Percentiles rank a stretch among this genome's conserved stretches.
Evolutionary conservation across 2,329 filamentous ascomycete genomes (phyloP).

Genomic region (Ophiostoma novo-ulmi): DNA sequence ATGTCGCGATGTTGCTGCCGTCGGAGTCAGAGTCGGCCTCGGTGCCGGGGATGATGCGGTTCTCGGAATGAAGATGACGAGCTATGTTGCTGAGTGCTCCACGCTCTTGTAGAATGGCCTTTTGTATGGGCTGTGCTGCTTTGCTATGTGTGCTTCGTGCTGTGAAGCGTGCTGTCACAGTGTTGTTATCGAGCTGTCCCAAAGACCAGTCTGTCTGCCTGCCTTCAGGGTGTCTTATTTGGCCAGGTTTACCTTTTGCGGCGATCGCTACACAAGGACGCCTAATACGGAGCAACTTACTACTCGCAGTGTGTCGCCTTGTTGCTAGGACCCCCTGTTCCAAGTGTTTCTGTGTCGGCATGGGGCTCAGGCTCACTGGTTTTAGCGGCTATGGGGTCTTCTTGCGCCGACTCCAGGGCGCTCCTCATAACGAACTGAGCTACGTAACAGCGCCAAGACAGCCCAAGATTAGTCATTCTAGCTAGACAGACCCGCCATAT

Average conservation of each 20-base stretch:
- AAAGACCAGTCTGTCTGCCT: not conserved
- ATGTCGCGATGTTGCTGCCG: not conserved
- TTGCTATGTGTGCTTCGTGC: not conserved
- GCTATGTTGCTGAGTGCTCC: not conserved
- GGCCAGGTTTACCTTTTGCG: conserved; percentile 22
- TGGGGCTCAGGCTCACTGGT: conserved; percentile 6
- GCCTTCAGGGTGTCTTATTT: not conserved
- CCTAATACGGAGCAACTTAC: conserved; percentile 9
- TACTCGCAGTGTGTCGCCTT: conserved; percentile 9
- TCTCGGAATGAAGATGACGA: not conserved
- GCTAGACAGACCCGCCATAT: not conserved
- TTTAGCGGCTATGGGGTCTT: conserved; percentile 5
- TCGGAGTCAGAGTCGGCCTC: not conserved
- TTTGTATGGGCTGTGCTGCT: not conserved
- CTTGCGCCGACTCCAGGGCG: not conserved
- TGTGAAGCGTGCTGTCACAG: not conserved
- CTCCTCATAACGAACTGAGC: not conserved
- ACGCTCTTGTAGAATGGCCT: not conserved
- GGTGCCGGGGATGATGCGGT: not conserved
- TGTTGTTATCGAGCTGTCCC: not conserved
- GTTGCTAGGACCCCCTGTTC: conserved; percentile 17
- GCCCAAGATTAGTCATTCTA: not conserved
- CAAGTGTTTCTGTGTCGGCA: not conserved
- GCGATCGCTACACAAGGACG: conserved; percentile 10
- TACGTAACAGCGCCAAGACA: not conserved